A percentile compares a stretch with the other conserved stretches of the same genome.
phyloP scores from a whole-genome alignment of 306 rosid genomes.

The Prinsepia uniflora region DNA sequence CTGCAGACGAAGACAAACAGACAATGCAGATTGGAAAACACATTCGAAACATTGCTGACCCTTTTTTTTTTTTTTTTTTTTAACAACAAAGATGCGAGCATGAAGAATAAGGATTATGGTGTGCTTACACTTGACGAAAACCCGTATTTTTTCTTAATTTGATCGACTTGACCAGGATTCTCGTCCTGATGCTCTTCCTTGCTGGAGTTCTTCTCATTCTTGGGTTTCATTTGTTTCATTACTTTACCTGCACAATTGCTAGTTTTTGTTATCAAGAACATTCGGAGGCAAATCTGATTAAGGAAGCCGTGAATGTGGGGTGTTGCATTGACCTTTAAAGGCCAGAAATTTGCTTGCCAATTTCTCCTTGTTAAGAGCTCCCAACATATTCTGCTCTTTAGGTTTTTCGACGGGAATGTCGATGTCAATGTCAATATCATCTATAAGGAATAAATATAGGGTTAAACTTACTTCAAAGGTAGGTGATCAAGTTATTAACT shows the following conservation, averaged over 20 bases:
- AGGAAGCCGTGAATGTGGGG: background rate
- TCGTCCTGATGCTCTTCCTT: conserved; percentile 60
- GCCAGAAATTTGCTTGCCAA: conserved; percentile 61
- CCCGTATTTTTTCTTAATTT: conserved; percentile 80
- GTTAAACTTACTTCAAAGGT: too few species aligned
- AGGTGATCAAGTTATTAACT: background rate
- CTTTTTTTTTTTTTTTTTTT: too few species aligned
- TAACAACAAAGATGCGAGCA: background rate
- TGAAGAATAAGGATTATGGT: background rate
- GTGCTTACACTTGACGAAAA: conserved; percentile 55
- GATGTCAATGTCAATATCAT: conserved; percentile 66
- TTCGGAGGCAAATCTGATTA: background rate
- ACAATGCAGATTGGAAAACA: too few species aligned
- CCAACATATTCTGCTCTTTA: conserved; percentile 63
- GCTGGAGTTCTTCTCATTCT: conserved; percentile 45
- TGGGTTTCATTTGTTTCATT: conserved; percentile 58
- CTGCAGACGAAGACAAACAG: conserved; percentile 35
- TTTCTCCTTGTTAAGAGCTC: conserved; percentile 64
- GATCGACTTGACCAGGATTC: conserved; percentile 52
- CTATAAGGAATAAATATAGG: conserved; percentile 29
- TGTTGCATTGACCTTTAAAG: conserved; percentile 57
- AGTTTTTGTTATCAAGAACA: background rate
- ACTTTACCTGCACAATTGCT: conserved; percentile 53
- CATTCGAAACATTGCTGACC: too few species aligned
- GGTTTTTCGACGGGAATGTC: conserved; percentile 49